Percentiles rank a stretch among this genome's conserved stretches.
phyloP scores from a whole-genome alignment of 352 stramenopile genomes.

The Vaucheria bursata region DNA sequence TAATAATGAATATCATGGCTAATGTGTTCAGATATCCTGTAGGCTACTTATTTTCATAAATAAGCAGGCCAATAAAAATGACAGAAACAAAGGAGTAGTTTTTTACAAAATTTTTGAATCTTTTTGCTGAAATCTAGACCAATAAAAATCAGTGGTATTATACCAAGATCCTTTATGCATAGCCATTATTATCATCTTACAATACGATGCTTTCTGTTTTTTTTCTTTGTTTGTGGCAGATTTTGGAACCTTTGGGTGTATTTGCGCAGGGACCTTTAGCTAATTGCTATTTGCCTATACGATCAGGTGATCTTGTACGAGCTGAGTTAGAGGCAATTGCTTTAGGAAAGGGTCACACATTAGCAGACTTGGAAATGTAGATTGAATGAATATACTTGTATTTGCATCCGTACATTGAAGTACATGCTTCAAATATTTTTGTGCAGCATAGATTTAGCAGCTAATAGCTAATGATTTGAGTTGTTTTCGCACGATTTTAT shows the following conservation, averaged over 20 bases:
- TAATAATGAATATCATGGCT: no score
- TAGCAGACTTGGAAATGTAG: no score
- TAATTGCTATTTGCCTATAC: slow-evolving; percentile 65
- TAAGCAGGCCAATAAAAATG: no score
- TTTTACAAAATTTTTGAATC: not conserved
- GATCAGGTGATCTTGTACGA: slow-evolving; percentile 72
- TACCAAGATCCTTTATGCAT: not conserved
- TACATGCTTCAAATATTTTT: no score
- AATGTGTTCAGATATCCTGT: no score
- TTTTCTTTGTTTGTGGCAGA: slow-evolving; percentile 52
- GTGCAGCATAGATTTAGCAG: no score
- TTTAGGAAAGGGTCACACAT: slow-evolving; percentile 21
- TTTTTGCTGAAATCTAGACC: not conserved
- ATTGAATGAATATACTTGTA: no score
- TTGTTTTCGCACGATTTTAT: no score
- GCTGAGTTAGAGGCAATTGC: slow-evolving; percentile 70
- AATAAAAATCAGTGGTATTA: not conserved
- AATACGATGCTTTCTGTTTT: not conserved
- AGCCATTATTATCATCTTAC: not conserved
- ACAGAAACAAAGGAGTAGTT: no score
- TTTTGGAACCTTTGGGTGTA: slow-evolving; percentile 62
- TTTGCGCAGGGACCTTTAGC: slow-evolving; percentile 62
- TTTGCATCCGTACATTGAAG: no score
- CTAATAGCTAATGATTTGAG: no score
- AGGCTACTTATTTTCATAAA: no score